phyloP scores from a whole-genome alignment of 2,329 filamentous ascomycete genomes.

The Beauveria sp. region DNA sequence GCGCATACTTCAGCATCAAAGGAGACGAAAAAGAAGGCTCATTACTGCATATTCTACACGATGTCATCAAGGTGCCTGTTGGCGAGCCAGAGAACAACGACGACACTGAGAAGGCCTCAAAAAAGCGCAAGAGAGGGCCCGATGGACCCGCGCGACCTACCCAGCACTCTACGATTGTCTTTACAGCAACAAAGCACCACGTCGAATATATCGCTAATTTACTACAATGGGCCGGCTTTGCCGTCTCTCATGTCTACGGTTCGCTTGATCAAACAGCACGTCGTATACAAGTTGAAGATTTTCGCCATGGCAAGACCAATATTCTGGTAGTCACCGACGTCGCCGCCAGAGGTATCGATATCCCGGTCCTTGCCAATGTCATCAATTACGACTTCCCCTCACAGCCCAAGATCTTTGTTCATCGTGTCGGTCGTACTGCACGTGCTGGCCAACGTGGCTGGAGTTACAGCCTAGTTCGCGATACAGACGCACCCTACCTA shows the following conservation, averaged over 20 bases:
- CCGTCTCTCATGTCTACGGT: slow-evolving; percentile 90
- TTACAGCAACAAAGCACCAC: slow-evolving; percentile 92
- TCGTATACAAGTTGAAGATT: slow-evolving; percentile 85
- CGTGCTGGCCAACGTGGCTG: slow-evolving; percentile 88
- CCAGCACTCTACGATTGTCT: slow-evolving; percentile 88
- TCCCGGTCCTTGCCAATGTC: slow-evolving; percentile 89
- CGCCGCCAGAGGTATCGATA: slow-evolving; percentile 94
- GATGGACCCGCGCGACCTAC: slow-evolving; percentile 60
- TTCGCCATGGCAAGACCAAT: slow-evolving; percentile 75
- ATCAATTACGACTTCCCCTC: slow-evolving; percentile 98
- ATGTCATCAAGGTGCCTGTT: slow-evolving; percentile 85
- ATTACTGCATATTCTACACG: slow-evolving; percentile 77
- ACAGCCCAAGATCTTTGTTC: slow-evolving; percentile 93
- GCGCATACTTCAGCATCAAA: slow-evolving; percentile 90
- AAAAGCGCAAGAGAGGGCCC: slow-evolving; percentile 64
- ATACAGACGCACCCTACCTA: slow-evolving; percentile 84
- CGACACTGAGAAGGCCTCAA: slow-evolving; percentile 41
- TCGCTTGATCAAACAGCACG: slow-evolving; percentile 90
- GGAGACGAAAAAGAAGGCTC: slow-evolving; percentile 90
- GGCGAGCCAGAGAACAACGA: slow-evolving; percentile 49
- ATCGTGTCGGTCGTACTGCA: slow-evolving; percentile 91
- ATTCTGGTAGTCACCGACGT: slow-evolving; percentile 96
- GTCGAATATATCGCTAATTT: slow-evolving; percentile 85
- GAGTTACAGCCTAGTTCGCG: slow-evolving; percentile 87
- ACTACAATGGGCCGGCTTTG: slow-evolving; percentile 74